These are phyloP conservation scores for Hibiscus mutabilis DNA, from an alignment of 345 rosid species.

Conservation along the genomic window DNA sequence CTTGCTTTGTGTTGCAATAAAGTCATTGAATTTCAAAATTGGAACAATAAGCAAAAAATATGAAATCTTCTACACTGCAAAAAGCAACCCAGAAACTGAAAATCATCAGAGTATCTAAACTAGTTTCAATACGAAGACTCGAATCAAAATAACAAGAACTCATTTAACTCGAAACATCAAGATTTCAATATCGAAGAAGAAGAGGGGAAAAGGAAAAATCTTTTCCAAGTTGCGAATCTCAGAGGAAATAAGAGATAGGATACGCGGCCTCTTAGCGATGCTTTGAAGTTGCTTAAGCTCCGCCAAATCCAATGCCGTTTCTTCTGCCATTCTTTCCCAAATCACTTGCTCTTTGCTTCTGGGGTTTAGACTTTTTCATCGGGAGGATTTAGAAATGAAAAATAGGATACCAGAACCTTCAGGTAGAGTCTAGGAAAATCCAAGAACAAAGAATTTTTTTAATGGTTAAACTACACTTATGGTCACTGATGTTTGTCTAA, in stretches of 20 bases:
- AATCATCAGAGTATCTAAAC: background rate
- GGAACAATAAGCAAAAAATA: background rate
- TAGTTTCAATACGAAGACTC: background rate
- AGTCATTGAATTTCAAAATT: background rate
- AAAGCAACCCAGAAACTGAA: no score
- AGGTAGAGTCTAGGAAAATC: no score
- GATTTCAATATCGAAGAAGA: background rate
- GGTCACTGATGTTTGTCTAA: no score
- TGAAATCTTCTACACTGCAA: no score
- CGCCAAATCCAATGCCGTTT: slow-evolving; percentile 52
- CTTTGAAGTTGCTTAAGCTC: slow-evolving; percentile 68
- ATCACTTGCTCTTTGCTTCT: background rate
- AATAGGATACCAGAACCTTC: no score
- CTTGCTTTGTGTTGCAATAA: no score
- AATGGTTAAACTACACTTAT: no score
- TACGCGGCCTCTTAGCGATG: slow-evolving; percentile 67
- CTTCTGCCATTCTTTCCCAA: slow-evolving; percentile 51
- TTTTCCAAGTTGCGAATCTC: background rate
- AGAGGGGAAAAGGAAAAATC: background rate
- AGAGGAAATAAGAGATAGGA: slow-evolving; percentile 8
- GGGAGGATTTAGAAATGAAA: no score
- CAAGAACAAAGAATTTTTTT: no score
- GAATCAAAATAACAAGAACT: background rate
- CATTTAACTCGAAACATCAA: background rate
- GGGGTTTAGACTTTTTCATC: no score